Evolutionary conservation across 306 rosid genomes (phyloP).

Genomic region (Arachis stenosperma): DNA sequence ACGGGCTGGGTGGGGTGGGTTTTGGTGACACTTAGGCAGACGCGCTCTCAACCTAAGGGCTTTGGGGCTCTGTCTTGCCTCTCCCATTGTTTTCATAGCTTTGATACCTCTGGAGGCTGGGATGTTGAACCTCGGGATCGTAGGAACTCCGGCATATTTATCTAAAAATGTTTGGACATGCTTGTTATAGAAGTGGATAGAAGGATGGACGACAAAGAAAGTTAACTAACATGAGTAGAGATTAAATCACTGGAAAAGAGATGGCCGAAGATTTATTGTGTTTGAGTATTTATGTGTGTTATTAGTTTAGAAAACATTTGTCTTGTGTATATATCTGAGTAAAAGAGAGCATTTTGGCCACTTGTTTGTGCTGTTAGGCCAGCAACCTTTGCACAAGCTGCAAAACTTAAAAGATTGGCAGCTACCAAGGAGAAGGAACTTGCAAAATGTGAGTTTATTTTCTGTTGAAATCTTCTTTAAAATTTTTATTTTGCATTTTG

Average conservation of each 20-base stretch:
- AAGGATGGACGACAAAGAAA: slow-evolving; percentile 9
- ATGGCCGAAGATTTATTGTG: not conserved
- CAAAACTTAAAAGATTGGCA: slow-evolving; percentile 76
- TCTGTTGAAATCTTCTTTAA: not conserved
- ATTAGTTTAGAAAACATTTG: too few species aligned
- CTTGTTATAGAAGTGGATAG: not conserved
- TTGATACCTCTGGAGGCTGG: too few species aligned
- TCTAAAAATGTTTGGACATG: too few species aligned
- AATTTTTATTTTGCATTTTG: not conserved
- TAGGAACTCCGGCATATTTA: too few species aligned
- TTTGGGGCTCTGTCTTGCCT: too few species aligned
- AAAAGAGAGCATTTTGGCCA: not conserved
- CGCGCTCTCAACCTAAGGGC: too few species aligned
- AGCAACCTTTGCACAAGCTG: slow-evolving; percentile 87
- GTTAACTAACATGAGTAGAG: not conserved
- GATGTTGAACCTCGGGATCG: too few species aligned
- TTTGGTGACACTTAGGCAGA: too few species aligned
- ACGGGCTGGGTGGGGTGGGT: too few species aligned
- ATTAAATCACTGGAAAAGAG: slow-evolving; percentile 17
- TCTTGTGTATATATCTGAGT: not conserved
- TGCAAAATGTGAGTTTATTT: slow-evolving; percentile 62
- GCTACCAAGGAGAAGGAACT: slow-evolving; percentile 80
- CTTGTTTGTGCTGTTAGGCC: slow-evolving; percentile 52
- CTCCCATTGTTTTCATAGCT: too few species aligned
- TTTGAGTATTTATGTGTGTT: not conserved